Conservation (phyloP, 2,329 filamentous ascomycete genomes). For the Ceratocystiopsis minuta region DNA sequence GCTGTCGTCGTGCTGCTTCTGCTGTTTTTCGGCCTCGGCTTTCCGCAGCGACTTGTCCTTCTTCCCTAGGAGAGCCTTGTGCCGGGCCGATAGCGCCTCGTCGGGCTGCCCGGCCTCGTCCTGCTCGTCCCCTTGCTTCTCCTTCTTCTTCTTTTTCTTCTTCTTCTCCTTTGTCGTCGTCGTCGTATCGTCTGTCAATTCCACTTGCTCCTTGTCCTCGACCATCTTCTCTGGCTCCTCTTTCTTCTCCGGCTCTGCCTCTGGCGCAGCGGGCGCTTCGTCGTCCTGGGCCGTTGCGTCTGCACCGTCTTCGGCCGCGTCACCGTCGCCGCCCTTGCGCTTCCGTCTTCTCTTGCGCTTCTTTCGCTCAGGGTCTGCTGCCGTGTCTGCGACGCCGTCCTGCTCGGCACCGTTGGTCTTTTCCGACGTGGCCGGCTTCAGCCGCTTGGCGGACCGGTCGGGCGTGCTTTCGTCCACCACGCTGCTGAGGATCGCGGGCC, state of each 20-base stretch:
- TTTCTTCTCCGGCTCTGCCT: neutral
- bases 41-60: constrained; percentile 35
- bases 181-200: constrained; percentile 16
- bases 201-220: too few species aligned
- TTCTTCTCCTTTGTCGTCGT: constrained; percentile 15
- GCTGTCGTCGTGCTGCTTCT: constrained; percentile 12
- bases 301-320: neutral
- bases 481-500: neutral
- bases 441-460: neutral
- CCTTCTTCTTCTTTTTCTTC: constrained; percentile 14
- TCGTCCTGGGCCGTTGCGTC: neutral
- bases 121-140: constrained; percentile 3
- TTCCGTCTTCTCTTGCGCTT: constrained; percentile 5
- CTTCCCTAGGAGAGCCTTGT: constrained; percentile 36
- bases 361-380: neutral
- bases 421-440: neutral
- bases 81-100: constrained; percentile 15
- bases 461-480: neutral
- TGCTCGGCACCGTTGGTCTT: neutral
- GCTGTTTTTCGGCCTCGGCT: constrained; percentile 21
- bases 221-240: neutral
- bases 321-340: constrained; percentile 4
- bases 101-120: constrained; percentile 8
- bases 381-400: neutral
- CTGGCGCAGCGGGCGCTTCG: neutral